Conservation (phyloP, 768 basidiomycete species). For the Trametes meyenii region DNA sequence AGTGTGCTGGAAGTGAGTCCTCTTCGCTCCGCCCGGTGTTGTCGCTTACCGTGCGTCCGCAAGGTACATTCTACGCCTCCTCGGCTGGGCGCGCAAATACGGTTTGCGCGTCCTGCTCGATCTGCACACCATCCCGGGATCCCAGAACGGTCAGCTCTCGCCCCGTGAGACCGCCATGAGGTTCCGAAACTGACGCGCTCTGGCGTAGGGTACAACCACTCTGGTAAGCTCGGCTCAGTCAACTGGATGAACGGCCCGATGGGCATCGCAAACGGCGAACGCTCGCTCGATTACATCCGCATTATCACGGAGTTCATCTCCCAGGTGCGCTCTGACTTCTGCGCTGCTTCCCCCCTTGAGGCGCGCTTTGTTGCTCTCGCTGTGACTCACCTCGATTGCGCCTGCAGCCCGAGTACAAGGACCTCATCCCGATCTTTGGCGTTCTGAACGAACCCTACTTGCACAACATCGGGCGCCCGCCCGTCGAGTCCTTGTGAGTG, state of each 20-base stretch:
- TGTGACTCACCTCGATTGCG: neutral
- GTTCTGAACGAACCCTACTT: conserved; percentile 65
- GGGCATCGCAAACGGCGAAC: conserved; percentile 85
- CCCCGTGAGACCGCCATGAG: neutral
- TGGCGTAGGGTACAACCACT: conserved; percentile 51
- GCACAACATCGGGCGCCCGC: conserved; percentile 52
- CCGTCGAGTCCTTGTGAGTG: conserved; percentile 60
- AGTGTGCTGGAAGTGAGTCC: conserved; percentile 68
- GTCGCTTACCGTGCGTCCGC: neutral
- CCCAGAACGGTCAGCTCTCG: conserved; percentile 75
- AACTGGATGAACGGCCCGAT: conserved; percentile 73
- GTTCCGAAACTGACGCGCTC: neutral
- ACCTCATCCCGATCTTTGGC: conserved; percentile 62
- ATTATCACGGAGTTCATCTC: conserved; percentile 79
- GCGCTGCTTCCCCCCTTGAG: neutral
- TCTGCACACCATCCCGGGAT: conserved; percentile 77
- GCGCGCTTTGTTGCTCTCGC: neutral
- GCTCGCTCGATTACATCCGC: conserved; percentile 76
- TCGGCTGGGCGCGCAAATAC: conserved; percentile 88
- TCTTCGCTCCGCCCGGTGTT: neutral
- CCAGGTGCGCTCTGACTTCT: conserved; percentile 42
- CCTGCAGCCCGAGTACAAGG: conserved; percentile 53
- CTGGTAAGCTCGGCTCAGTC: conserved; percentile 58
- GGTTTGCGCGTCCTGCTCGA: conserved; percentile 82
- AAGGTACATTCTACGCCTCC: conserved; percentile 72